Evolutionary conservation across 192 early-diverging fungal genomes (phyloP).

Genomic region (Lobosporangium transversale): DNA sequence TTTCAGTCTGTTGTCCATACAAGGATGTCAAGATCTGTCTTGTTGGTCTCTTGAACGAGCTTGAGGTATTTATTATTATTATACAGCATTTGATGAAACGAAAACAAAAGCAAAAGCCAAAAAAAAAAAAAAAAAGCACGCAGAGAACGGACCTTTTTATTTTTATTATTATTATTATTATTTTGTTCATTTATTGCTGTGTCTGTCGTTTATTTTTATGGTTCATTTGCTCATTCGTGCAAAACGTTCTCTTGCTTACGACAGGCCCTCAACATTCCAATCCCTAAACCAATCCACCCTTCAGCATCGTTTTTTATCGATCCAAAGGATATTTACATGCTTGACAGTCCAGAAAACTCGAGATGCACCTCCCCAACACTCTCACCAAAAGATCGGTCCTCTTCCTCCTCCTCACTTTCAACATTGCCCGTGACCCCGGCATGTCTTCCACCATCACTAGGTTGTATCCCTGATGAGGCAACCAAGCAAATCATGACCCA

Average conservation of each 20-base stretch:
- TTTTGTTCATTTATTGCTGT: too few species aligned
- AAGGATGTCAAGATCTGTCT: constrained; percentile 62
- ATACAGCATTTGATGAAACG: too few species aligned
- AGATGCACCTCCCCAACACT: constrained; percentile 32
- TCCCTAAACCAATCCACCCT: constrained; percentile 55
- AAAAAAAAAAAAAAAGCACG: too few species aligned
- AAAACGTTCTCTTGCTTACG: not conserved
- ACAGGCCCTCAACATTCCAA: constrained; percentile 53
- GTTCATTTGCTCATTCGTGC: not conserved
- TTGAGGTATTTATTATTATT: constrained; percentile 55
- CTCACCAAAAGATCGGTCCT: constrained; percentile 41
- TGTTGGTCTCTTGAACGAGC: constrained; percentile 52
- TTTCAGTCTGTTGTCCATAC: constrained; percentile 61
- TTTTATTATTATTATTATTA: too few species aligned
- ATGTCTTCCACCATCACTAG: constrained; percentile 43
- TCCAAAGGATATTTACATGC: constrained; percentile 58
- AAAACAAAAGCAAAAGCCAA: too few species aligned
- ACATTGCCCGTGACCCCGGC: constrained; percentile 35
- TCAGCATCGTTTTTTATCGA: constrained; percentile 67
- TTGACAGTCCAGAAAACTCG: constrained; percentile 56
- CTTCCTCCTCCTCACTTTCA: constrained; percentile 54
- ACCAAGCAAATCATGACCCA: constrained; percentile 60
- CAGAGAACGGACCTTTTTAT: too few species aligned
- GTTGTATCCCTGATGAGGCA: constrained; percentile 59
- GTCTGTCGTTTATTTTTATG: not conserved